Base-by-base conservation (phyloP, 1,139 yeast genomes). In the Pichiaceae sp. region DNA sequence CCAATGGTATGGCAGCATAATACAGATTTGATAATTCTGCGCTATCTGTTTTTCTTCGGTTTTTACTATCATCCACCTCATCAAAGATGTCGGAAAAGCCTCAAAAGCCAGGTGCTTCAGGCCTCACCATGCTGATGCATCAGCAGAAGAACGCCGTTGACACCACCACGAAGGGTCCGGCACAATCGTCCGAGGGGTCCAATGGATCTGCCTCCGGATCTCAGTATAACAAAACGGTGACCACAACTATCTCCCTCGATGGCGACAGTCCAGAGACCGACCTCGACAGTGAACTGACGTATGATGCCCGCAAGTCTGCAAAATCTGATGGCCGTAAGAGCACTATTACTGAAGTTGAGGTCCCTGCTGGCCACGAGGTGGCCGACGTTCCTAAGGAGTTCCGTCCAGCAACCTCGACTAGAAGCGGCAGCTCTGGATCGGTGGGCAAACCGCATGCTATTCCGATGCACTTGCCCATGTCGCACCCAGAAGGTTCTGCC, bases 221-320 rank as follows among this genome's bases (percentile, higher is more conserved):
- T 14, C 32, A 46, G 9, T 50, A 51, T 31, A 50, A 46, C 33
- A 48, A 47, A 14, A 48, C 55, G 6, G 51, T 56, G 20, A 54
- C 58, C 4, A 55, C 60, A 5, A 52, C 61, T 2, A 50, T 55
- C 3, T 52, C 59, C 6, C 43, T 55, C 12, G 57, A 53, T 33
- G 61, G 55, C 1, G 50, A 52, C 2, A 53, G 60, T 3, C 55
- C 57, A 2, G 53, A 50, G 3, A 52, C 44, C 2, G 40, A 38
- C 4, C 34, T 25, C 23, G 23, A 17, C 25, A 47, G 38, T 12
- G 43, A 40, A 12, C 34, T 34, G 14, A 28, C 43, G 1, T 43
- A 32, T 24, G 48, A 46, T 28, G 47, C 48, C 20, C 43, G 50
- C 29, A 36, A 30, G 23, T 20, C 18, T 8, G 5, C 11, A n/a